phyloP scores from a whole-genome alignment of 2,329 filamentous ascomycete genomes.

The Trichoderma sp. region DNA sequence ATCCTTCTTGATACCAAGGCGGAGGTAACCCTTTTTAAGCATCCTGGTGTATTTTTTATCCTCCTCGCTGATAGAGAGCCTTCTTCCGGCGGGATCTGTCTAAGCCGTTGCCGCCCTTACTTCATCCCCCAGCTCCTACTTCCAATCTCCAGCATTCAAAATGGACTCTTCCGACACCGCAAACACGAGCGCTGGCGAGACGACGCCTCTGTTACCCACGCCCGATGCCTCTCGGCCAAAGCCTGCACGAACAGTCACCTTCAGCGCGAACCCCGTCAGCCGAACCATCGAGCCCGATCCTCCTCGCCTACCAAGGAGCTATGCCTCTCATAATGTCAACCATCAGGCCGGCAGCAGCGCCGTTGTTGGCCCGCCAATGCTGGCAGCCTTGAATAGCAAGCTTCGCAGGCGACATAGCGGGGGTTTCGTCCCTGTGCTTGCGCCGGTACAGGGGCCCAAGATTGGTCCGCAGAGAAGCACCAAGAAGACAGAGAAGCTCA shows the following conservation, averaged over 20 bases:
- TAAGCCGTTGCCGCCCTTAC: not conserved
- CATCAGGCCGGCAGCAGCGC: slow-evolving; percentile 31
- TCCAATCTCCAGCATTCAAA: not conserved
- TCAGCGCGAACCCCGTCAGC: slow-evolving; percentile 68
- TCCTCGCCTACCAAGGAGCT: slow-evolving; percentile 26
- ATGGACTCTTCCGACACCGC: slow-evolving; percentile 14
- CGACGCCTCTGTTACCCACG: slow-evolving; percentile 15
- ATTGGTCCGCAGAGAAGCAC: slow-evolving; percentile 93
- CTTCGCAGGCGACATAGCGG: slow-evolving; percentile 83
- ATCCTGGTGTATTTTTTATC: not conserved
- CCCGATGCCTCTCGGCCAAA: slow-evolving; percentile 17
- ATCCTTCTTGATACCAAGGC: not conserved
- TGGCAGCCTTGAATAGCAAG: slow-evolving; percentile 83
- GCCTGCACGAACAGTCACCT: slow-evolving; percentile 65
- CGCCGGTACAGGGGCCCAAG: slow-evolving; percentile 53
- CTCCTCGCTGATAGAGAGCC: not conserved
- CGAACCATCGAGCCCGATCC: slow-evolving; percentile 55
- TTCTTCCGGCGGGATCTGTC: not conserved
- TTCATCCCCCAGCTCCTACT: not conserved
- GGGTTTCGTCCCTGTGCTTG: slow-evolving; percentile 46
- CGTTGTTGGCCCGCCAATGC: slow-evolving; percentile 52
- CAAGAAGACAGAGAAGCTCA: slow-evolving; percentile 94
- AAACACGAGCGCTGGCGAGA: slow-evolving; percentile 2
- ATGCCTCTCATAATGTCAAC: slow-evolving; percentile 31
- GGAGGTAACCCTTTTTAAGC: not conserved